A percentile compares a stretch with the other conserved stretches of the same genome.
phyloP scores from a whole-genome alignment of 1,139 yeast genomes.

The Yamadazyma epiphylla region DNA sequence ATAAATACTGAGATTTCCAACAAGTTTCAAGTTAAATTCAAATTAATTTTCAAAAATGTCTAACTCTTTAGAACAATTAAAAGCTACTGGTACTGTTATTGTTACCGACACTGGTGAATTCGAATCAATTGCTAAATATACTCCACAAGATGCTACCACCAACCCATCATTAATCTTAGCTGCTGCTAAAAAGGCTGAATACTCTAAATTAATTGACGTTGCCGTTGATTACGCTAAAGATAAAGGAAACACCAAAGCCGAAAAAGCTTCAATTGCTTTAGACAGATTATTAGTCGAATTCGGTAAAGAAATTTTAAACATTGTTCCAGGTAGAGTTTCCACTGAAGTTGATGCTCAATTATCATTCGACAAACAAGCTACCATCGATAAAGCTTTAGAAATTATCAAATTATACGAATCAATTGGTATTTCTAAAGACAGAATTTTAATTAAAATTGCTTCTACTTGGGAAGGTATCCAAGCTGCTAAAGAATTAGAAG shows the following conservation, averaged over 20 bases:
- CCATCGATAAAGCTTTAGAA: conserved; percentile 86
- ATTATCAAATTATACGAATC: conserved; percentile 81
- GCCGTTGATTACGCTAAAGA: conserved; percentile 86
- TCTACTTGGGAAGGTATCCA: conserved; percentile 99
- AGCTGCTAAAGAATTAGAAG: conserved; percentile 94
- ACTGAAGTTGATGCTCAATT: conserved; percentile 99
- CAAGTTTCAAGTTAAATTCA: too few species aligned
- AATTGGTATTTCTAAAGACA: conserved; percentile 80
- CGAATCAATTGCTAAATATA: conserved; percentile 94
- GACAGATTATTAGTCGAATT: conserved; percentile 94
- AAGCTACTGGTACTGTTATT: conserved; percentile 91
- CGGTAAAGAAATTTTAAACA: conserved; percentile 87
- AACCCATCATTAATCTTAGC: conserved; percentile 97
- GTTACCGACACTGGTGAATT: conserved; percentile 99
- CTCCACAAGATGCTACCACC: conserved; percentile 99
- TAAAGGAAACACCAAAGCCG: conserved; percentile 47
- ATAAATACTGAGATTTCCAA: too few species aligned
- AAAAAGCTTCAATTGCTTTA: conserved; percentile 68
- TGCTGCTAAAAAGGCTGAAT: conserved; percentile 87
- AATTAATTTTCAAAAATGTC: conserved; percentile 22
- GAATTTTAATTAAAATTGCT: conserved; percentile 93
- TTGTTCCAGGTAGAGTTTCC: conserved; percentile 98
- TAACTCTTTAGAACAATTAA: conserved; percentile 86
- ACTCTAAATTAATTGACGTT: conserved; percentile 82
- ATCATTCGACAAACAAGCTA: conserved; percentile 91